Evolutionary conservation across 176 grass and related monocot species (phyloP).

Genomic region (Musa schizocarpa): DNA sequence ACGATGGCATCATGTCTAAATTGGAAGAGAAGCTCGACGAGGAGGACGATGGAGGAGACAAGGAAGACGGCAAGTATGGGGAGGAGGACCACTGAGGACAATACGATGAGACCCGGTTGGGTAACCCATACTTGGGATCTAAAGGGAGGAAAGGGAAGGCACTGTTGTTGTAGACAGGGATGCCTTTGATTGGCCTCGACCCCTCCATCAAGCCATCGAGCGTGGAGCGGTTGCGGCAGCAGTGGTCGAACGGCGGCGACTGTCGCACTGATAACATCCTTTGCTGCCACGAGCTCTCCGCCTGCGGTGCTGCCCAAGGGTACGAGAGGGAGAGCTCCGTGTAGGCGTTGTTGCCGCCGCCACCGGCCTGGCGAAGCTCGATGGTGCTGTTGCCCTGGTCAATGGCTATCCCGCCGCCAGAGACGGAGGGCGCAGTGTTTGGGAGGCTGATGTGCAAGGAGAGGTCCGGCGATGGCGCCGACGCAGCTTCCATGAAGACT

Average conservation of each 20-base stretch:
- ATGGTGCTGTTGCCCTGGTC: conserved; percentile 8
- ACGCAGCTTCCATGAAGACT: conserved; percentile 55
- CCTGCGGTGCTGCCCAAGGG: conserved; percentile 31
- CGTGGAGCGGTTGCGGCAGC: background rate
- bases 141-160: conserved; percentile 47
- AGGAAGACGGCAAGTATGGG: conserved; percentile 28
- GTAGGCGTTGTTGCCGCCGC: conserved; percentile 19
- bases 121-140: conserved; percentile 30
- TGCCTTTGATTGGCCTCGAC: conserved; percentile 51
- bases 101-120: conserved; percentile 31
- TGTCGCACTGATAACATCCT: background rate
- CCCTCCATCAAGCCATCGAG: background rate
- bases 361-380: conserved; percentile 36
- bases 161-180: conserved; percentile 73
- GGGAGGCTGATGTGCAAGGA: conserved; percentile 92
- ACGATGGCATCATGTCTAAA: conserved; percentile 41
- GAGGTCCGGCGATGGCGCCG: conserved; percentile 61
- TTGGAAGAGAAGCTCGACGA: conserved; percentile 22
- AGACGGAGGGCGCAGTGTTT: conserved; percentile 14
- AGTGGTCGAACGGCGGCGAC: conserved; percentile 17
- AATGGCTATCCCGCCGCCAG: background rate
- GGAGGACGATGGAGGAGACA: conserved; percentile 17
- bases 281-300: conserved; percentile 35
- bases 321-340: conserved; percentile 80
- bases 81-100: conserved; percentile 15